These are phyloP conservation scores for Backusella australiensis DNA, from an alignment of 192 early-diverging fungal genomes.

Conservation along the genomic window DNA sequence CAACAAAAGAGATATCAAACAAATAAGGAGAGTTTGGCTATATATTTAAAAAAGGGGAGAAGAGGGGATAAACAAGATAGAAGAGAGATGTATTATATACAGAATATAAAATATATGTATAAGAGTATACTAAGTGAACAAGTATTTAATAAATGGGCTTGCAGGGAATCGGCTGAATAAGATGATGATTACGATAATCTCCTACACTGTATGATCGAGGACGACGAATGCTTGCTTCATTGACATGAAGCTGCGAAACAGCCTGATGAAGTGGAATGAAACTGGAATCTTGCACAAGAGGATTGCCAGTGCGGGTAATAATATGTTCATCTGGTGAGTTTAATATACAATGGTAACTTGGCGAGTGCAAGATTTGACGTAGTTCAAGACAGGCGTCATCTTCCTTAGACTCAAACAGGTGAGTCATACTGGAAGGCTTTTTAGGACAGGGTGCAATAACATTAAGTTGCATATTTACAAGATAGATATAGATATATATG, in stretches of 20 bases:
- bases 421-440: conserved; percentile 9
- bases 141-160: conserved; percentile 4
- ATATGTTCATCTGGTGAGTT: conserved; percentile 10
- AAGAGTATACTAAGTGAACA: not conserved
- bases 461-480: conserved; percentile 9
- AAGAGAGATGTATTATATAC: not conserved
- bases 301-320: conserved; percentile 19
- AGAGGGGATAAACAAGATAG: not conserved
- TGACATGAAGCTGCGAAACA: conserved; percentile 15
- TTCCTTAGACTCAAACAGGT: not conserved
- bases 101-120: not conserved
- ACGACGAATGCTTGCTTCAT: not conserved
- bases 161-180: not conserved
- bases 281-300: conserved; percentile 20
- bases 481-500: no score
- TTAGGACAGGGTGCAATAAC: conserved; percentile 22
- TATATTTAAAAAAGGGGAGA: not conserved
- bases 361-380: conserved; percentile 12
- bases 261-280: conserved; percentile 24
- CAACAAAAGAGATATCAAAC: conserved; percentile 8
- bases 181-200: conserved; percentile 6
- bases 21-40: not conserved
- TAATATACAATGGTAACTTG: not conserved
- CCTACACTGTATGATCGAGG: conserved; percentile 20
- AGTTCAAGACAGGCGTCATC: conserved; percentile 20